Base-by-base conservation (phyloP, 2,329 filamentous ascomycete species). In the Trichophyton schoenleinii region DNA sequence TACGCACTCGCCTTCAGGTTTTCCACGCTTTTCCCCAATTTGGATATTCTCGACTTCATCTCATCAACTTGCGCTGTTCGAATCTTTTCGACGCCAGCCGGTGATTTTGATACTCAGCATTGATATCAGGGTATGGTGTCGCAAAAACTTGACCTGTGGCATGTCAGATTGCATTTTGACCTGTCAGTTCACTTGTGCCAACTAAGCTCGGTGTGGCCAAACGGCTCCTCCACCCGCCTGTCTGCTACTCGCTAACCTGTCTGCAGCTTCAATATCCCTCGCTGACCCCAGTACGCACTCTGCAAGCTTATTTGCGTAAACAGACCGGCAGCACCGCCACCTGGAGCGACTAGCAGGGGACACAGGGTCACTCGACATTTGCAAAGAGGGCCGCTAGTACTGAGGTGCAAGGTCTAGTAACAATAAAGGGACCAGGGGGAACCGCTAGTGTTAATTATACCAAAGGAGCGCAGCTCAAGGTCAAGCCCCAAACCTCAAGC, bases 401-500 rank as follows among this genome's bases (percentile, higher is more conserved):
- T 13, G n/a, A 15, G 28, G 15, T 36, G 49, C 49, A 55, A 28
- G 49, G 49, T 55, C 49, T 55, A 36, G 49, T 55, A 55, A 25
- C 15, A 11, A 36, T n/a, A 34, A 36, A 28, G 49, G 49, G 49
- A 55, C 9, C n/a, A 55, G 18, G 41, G 38, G 41, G 41, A 44
- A 44, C 34, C 34, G n/a, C 41, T 44, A 44, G 41, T 18, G 41
- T 18, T 44, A 44, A n/a, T 36, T 55, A n/a, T 28, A 55, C 20
- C 46, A 28, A 48, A 49, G 9, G 34, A 38, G 46, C 31, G 36
- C 49, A 55, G 49, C 49, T 55, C 49, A 36, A 31, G 49, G 49
- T 31, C 49, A 53, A 55, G 49, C 49, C 49, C 49, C 49, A 55
- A 25, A 36, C 49, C 49, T 55, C 49, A 55, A 55, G 49, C 31